These are phyloP conservation scores for Vanilla planifolia DNA, from an alignment of 106 monocot species.

Conservation along the genomic window DNA sequence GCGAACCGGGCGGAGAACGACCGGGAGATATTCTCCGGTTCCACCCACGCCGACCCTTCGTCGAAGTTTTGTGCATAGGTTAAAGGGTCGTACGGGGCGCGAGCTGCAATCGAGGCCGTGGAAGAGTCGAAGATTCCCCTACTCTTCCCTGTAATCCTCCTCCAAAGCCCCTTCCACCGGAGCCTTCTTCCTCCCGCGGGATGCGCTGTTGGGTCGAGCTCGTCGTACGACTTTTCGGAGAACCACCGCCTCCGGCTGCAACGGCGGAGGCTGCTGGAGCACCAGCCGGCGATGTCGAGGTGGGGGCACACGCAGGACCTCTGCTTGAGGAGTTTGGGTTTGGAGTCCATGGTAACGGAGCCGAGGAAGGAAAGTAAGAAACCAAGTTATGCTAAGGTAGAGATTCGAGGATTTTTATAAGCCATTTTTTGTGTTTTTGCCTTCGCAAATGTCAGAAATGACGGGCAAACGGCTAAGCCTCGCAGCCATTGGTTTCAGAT, in stretches of 20 bases:
- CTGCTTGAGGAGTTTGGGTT: slow-evolving; percentile 19
- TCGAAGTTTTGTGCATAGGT: slow-evolving; percentile 77
- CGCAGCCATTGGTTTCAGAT: too few relatives aligned
- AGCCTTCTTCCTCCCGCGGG: not conserved
- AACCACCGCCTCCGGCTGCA: not conserved
- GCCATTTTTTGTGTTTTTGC: not conserved
- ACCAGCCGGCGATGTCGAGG: slow-evolving; percentile 11
- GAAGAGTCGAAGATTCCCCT: slow-evolving; percentile 17
- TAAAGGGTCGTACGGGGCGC: slow-evolving; percentile 32
- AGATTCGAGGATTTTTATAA: not conserved
- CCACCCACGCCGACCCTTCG: slow-evolving; percentile 50
- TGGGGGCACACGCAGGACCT: slow-evolving; percentile 12
- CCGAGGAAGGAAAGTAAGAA: not conserved
- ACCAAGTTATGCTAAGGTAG: too few relatives aligned
- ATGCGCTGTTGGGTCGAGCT: not conserved
- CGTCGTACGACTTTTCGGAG: slow-evolving; percentile 1
- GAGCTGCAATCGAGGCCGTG: not conserved
- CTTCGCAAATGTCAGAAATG: not conserved
- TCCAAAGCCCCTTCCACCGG: slow-evolving; percentile 35
- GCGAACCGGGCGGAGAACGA: slow-evolving; percentile 76
- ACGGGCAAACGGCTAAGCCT: too few relatives aligned
- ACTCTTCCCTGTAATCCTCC: slow-evolving; percentile 47
- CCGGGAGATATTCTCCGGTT: slow-evolving; percentile 45
- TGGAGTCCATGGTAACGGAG: not conserved
- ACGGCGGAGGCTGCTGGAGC: slow-evolving; percentile 5